phyloP scores from a whole-genome alignment of 805 yeast genomes.

The Saccharomycopsis fibuligera region DNA sequence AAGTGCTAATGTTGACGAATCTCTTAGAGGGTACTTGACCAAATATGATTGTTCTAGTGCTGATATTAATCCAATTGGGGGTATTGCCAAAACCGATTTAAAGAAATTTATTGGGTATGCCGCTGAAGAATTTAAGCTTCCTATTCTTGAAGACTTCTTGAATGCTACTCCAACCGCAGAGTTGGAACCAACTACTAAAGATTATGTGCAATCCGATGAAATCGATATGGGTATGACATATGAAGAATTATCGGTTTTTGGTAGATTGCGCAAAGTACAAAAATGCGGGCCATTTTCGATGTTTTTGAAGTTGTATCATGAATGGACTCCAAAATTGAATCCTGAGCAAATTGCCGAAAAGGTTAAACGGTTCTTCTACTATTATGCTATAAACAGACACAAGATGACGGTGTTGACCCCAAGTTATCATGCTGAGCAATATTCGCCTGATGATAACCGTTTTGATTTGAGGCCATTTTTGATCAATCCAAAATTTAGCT shows the following conservation, averaged over 20 bases:
- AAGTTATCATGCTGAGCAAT: constrained; percentile 94
- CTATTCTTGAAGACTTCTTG: constrained; percentile 70
- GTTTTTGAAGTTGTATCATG: constrained; percentile 84
- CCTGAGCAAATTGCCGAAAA: constrained; percentile 86
- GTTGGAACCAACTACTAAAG: constrained; percentile 88
- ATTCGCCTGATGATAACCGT: constrained; percentile 96
- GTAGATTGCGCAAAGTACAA: constrained; percentile 82
- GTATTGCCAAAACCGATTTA: constrained; percentile 90
- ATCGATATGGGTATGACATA: constrained; percentile 98
- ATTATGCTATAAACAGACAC: constrained; percentile 91
- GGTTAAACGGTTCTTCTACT: constrained; percentile 88
- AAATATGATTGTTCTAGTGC: constrained; percentile 97
- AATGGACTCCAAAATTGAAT: constrained; percentile 82
- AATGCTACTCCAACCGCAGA: constrained; percentile 98
- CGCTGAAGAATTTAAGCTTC: constrained; percentile 57
- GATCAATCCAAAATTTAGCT: constrained; percentile 80
- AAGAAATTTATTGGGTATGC: constrained; percentile 84
- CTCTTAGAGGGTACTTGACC: constrained; percentile 89
- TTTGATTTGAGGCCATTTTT: constrained; percentile 93
- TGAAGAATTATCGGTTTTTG: constrained; percentile 87
- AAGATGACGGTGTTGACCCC: constrained; percentile 98
- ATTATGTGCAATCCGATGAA: constrained; percentile 93
- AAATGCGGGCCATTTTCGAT: constrained; percentile 96
- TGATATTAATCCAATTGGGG: constrained; percentile 96
- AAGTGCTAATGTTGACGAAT: constrained; percentile 96